Evolutionary conservation across 2,329 filamentous ascomycete genomes (phyloP).

Genomic region (Calonectria fujianensis): DNA sequence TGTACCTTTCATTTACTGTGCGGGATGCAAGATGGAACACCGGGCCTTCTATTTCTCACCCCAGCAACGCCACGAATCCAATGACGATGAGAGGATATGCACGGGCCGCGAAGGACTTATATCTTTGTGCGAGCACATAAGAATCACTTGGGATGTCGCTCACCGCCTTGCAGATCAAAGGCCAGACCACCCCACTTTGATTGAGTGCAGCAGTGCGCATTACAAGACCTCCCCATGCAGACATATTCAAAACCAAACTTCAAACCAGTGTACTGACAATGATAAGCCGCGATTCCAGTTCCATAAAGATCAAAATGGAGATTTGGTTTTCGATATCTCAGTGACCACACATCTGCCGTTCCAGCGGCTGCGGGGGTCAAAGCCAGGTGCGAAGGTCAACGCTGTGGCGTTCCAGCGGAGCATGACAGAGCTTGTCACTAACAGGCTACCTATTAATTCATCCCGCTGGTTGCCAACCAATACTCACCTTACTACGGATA

Average conservation of each 20-base stretch:
- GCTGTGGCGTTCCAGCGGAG: background rate
- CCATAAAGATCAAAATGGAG: slow-evolving; percentile 7
- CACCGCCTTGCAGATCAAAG: slow-evolving; percentile 21
- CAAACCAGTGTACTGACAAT: background rate
- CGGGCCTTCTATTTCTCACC: slow-evolving; percentile 33
- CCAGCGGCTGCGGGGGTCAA: background rate
- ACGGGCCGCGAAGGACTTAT: background rate
- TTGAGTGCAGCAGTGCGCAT: slow-evolving; percentile 12
- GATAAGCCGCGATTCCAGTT: slow-evolving; percentile 24
- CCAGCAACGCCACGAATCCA: slow-evolving; percentile 29
- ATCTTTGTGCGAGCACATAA: slow-evolving; percentile 21
- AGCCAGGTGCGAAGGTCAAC: background rate
- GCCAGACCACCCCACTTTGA: background rate
- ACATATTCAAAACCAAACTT: slow-evolving; percentile 5
- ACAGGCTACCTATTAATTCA: background rate
- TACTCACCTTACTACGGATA: slow-evolving; percentile 22
- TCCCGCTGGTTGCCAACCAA: background rate
- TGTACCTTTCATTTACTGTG: slow-evolving; percentile 31
- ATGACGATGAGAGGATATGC: slow-evolving; percentile 28
- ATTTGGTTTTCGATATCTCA: slow-evolving; percentile 16
- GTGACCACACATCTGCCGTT: slow-evolving; percentile 31
- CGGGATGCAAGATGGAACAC: slow-evolving; percentile 40
- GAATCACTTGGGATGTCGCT: slow-evolving; percentile 20
- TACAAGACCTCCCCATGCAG: slow-evolving; percentile 5
- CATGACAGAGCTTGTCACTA: slow-evolving; percentile 1